A percentile compares a stretch with the other conserved stretches of the same genome.
These are phyloP conservation scores for Carex myosuroides DNA, from an alignment of 176 grass and related monocot genomes.

Conservation along the genomic window DNA sequence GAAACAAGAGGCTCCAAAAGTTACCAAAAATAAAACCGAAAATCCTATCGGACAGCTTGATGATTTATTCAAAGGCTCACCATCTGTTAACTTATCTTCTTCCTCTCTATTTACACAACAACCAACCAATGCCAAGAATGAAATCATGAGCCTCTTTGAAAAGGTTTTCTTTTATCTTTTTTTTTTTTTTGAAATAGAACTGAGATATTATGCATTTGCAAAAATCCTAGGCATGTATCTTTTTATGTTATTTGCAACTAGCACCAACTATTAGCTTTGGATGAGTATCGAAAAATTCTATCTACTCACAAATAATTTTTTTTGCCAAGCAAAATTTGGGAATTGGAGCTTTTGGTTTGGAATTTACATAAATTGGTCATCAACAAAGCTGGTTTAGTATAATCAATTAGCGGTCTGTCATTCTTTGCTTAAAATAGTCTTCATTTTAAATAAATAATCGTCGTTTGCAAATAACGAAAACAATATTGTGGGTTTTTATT, in stretches of 20 bases:
- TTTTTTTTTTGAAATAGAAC: background rate
- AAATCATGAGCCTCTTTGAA: slow-evolving; percentile 99
- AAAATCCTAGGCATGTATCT: background rate
- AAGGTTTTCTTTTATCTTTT: slow-evolving; percentile 44
- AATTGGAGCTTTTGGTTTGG: background rate
- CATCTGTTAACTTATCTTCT: slow-evolving; percentile 48
- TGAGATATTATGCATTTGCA: background rate
- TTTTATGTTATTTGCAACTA: background rate
- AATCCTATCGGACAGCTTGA: slow-evolving; percentile 47
- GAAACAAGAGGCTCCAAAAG: slow-evolving; percentile 47
- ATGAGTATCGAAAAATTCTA: background rate
- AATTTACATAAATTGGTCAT: background rate
- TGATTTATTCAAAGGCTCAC: slow-evolving; percentile 89
- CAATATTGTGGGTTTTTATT: background rate
- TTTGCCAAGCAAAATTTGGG: background rate
- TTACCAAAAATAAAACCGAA: slow-evolving; percentile 52
- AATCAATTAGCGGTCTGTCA: background rate
- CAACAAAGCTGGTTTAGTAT: background rate
- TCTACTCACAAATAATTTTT: background rate
- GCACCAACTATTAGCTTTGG: background rate
- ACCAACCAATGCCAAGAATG: slow-evolving; percentile 49
- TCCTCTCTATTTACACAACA: slow-evolving; percentile 43
- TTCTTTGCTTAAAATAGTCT: background rate
- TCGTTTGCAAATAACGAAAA: background rate
- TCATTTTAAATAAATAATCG: background rate